Percentiles rank a stretch among this genome's conserved stretches.
phyloP scores from a whole-genome alignment of 192 early-diverging fungal species.

The Backusella parvicylindrica region DNA sequence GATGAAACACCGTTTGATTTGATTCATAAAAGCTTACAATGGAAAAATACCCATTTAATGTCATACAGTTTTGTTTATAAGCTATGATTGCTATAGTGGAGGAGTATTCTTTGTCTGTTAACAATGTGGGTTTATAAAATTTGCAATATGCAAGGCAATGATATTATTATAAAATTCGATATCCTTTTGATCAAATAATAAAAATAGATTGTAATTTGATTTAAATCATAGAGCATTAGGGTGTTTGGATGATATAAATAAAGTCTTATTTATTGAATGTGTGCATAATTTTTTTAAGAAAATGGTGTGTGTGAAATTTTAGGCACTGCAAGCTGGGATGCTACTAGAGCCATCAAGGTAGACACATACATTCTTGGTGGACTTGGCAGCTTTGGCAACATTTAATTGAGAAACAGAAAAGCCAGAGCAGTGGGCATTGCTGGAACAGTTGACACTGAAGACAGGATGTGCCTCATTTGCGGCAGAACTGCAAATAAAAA shows the following conservation, averaged over 20 bases:
- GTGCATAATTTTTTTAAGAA: neutral
- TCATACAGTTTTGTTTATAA: too few species aligned
- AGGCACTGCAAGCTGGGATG: conserved; percentile 5
- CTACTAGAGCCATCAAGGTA: conserved; percentile 16
- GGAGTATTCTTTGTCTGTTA: too few species aligned
- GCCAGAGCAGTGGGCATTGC: conserved; percentile 11
- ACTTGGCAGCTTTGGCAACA: neutral
- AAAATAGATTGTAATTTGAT: too few species aligned
- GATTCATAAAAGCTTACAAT: too few species aligned
- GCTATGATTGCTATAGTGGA: too few species aligned
- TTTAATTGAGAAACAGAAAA: conserved; percentile 8
- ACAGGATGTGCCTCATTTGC: neutral
- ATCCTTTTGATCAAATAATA: too few species aligned
- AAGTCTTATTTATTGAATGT: neutral
- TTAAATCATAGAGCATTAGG: too few species aligned
- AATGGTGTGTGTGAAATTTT: neutral
- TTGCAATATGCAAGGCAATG: too few species aligned
- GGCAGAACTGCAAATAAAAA: neutral
- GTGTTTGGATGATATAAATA: neutral
- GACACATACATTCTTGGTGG: conserved; percentile 4
- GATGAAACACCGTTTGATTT: too few species aligned
- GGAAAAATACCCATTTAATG: too few species aligned
- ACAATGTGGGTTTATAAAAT: too few species aligned
- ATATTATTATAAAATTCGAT: too few species aligned
- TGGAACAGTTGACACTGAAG: conserved; percentile 18